Conservation (phyloP, 1,284 basidiomycete genomes). For the Ustilago trichophora region DNA sequence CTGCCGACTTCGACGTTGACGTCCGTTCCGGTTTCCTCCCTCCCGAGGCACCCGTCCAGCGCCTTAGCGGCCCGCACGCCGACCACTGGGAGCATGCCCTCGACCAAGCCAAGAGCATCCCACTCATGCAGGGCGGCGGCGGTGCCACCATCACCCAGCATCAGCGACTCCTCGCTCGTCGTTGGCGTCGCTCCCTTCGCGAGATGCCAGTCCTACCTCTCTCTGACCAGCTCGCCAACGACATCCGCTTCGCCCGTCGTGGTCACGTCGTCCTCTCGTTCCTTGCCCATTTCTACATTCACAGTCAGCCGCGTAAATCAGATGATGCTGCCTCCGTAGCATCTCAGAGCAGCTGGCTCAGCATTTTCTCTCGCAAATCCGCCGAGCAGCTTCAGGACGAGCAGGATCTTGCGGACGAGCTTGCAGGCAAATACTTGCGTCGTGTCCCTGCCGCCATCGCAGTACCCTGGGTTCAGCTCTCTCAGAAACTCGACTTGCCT, state of each 20-base stretch:
- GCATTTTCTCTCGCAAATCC: slow-evolving; percentile 34
- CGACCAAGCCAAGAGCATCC: slow-evolving; percentile 68
- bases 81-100: slow-evolving; percentile 74
- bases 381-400: slow-evolving; percentile 30
- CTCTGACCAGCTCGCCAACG: slow-evolving; percentile 38
- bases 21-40: slow-evolving; percentile 92
- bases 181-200: slow-evolving; percentile 75
- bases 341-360: slow-evolving; percentile 27
- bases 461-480: slow-evolving; percentile 76
- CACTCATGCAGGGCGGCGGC: slow-evolving; percentile 53
- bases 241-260: slow-evolving; percentile 70
- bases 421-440: slow-evolving; percentile 63
- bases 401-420: slow-evolving; percentile 39
- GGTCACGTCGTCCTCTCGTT: slow-evolving; percentile 86
- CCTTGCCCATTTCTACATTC: slow-evolving; percentile 87
- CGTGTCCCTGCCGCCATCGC: slow-evolving; percentile 78
- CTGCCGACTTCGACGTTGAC: slow-evolving; percentile 94
- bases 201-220: slow-evolving; percentile 56
- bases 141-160: slow-evolving; percentile 38
- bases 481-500: slow-evolving; percentile 80
- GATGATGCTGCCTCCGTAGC: neutral
- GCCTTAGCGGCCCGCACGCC: slow-evolving; percentile 74
- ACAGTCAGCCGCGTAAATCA: slow-evolving; percentile 71
- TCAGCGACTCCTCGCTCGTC: slow-evolving; percentile 34
- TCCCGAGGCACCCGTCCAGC: slow-evolving; percentile 76